A percentile compares a stretch with the other conserved stretches of the same genome.
phyloP scores from a whole-genome alignment of 176 grass and related monocot genomes.

The Lolium perenne region DNA sequence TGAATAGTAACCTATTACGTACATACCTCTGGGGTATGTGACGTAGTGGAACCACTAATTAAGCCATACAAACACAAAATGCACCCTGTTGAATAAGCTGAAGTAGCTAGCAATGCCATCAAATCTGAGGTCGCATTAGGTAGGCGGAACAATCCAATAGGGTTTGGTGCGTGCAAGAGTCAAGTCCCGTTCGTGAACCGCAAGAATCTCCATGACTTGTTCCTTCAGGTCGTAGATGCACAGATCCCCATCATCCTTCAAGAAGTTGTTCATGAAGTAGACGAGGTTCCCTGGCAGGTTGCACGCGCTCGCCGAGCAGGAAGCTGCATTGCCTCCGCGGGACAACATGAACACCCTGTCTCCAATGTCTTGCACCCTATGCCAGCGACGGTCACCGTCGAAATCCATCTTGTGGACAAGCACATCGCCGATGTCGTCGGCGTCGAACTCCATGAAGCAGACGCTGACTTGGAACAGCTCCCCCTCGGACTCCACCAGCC shows the following conservation, averaged over 20 bases:
- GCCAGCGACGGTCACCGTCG: neutral
- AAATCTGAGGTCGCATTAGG: neutral
- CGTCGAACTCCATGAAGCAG: neutral
- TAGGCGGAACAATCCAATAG: slow-evolving; percentile 18
- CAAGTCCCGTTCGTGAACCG: neutral
- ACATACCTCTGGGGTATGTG: neutral
- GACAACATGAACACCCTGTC: slow-evolving; percentile 16
- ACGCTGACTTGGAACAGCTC: neutral
- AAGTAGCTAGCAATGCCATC: neutral
- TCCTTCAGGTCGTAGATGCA: slow-evolving; percentile 29
- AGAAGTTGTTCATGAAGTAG: slow-evolving; percentile 21
- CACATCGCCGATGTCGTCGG: neutral
- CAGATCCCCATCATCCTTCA: neutral
- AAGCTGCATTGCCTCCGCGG: neutral
- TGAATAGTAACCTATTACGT: too few species aligned
- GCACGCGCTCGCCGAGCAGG: neutral
- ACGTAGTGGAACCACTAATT: neutral
- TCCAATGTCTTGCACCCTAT: slow-evolving; percentile 16
- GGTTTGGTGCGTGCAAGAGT: slow-evolving; percentile 6
- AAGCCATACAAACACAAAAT: neutral
- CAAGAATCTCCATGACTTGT: neutral
- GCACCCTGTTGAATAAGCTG: neutral
- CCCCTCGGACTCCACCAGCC: slow-evolving; percentile 18
- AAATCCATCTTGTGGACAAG: slow-evolving; percentile 24
- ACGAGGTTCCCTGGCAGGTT: slow-evolving; percentile 5